Evolutionary conservation across 306 rosid genomes (phyloP), one percentile per base, ranked within the genome.

Genomic region (Benincasa hispida): DNA sequence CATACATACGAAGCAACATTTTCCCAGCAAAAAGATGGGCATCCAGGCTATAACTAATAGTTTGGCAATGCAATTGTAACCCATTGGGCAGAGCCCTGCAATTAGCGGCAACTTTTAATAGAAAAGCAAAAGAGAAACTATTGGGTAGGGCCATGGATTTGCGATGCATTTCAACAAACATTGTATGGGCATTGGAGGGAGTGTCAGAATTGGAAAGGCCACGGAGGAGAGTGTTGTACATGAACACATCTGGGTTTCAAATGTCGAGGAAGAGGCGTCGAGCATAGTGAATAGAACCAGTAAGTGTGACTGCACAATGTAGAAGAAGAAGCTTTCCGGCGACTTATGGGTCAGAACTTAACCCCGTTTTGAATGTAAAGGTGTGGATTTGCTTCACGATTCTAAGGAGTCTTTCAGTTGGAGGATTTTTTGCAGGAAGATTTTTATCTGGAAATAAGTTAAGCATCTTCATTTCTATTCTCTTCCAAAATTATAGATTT

Each of bases 71-170:
- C 56, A 93, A 53, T 80, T 86, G 92, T 78, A 77, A 25, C 50
- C 98, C 98, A 55, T 67, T 66, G 39, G 76, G 79, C 45, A 85
- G 41, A 34, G 21, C 27, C 75, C 81, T 55, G 22, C 39, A 81
- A 79, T 87, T 87, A n/a, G 98, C 94, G 11, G 86, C 83, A 2
- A 86, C 93, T 74, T 93, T 91, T 56, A 91, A 89, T 7, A 78
- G 51, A 34, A 93, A 93, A 35, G 94, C 96, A 47, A 93, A 91
- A 45, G 96, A 74, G 89, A 93, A 91, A 66, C 97, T 93, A 77
- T 93, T 96, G 1, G 87, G 82, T 12, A 72, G 15, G 47, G 72
- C 75, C 11, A 72, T 55, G 30, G 84, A 60, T 76, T 81, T 75
- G 48, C 84, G 84, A 7, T 79, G 92, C 87, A 93, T 84, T 79